A percentile compares a stretch with the other conserved stretches of the same genome.
phyloP scores from a whole-genome alignment of 495 filamentous ascomycete genomes.

The Neohortaea acidophila region DNA sequence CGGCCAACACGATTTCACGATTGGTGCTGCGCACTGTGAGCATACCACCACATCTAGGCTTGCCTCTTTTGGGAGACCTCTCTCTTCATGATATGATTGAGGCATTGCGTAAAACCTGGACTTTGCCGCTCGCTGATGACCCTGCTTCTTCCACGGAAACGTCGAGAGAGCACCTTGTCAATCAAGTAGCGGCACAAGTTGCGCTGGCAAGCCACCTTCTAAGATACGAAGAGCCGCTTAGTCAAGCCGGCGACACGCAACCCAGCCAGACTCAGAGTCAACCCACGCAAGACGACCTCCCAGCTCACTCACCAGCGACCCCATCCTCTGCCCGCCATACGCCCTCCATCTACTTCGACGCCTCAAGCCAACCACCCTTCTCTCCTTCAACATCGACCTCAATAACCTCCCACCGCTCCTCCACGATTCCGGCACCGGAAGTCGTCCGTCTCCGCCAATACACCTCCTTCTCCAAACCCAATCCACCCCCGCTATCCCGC shows the following conservation, averaged over 20 bases:
- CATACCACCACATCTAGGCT: no score
- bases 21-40: no score
- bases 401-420: constrained; percentile 6
- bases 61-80: no score
- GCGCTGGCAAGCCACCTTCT: constrained; percentile 4
- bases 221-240: not conserved
- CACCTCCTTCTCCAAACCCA: constrained; percentile 7
- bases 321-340: constrained; percentile 3
- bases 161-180: constrained; percentile 6
- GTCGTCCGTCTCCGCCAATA: constrained; percentile 13
- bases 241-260: constrained; percentile 2
- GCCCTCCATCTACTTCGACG: constrained; percentile 12
- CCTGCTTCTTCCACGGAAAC: not conserved
- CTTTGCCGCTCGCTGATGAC: no score
- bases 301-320: constrained; percentile 1
- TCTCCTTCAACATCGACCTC: no score
- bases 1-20: no score
- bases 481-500: constrained; percentile 6
- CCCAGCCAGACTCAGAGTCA: constrained; percentile 13
- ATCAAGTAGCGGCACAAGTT: constrained; percentile 2
- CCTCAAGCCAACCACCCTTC: no score
- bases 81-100: no score
- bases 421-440: constrained; percentile 2
- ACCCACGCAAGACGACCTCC: constrained; percentile 3
- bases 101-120: no score